Percentiles rank a stretch among this genome's conserved stretches.
Conservation (phyloP, 768 basidiomycete species). For the Kwoniella newhampshirensis region DNA sequence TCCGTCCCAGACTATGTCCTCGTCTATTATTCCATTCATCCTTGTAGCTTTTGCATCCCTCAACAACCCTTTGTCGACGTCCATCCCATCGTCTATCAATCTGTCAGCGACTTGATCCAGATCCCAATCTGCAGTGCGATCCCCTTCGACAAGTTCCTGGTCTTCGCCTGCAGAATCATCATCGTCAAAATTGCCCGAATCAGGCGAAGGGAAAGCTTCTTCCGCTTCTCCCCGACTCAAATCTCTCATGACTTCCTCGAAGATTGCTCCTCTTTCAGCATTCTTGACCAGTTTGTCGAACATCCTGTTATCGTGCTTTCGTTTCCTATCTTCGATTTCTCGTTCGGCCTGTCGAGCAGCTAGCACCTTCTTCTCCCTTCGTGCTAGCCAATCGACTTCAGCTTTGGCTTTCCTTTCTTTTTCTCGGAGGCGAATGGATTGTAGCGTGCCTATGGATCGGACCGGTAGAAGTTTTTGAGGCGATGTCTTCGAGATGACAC, state of each 20-base stretch:
- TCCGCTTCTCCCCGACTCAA: background rate
- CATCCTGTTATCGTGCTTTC: background rate
- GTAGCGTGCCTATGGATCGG: constrained; percentile 4
- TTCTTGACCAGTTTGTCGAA: constrained; percentile 6
- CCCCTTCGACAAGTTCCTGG: background rate
- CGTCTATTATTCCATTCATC: background rate
- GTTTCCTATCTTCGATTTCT: background rate
- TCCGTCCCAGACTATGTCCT: constrained; percentile 19
- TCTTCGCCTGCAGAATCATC: constrained; percentile 2
- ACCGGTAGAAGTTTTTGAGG: background rate
- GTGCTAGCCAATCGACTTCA: background rate
- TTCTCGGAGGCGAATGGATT: constrained; percentile 1
- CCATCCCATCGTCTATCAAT: constrained; percentile 9
- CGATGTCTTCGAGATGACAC: background rate
- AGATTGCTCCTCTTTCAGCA: background rate
- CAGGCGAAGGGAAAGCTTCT: constrained; percentile 19
- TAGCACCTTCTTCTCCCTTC: constrained; percentile 3
- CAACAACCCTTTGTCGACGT: constrained; percentile 17
- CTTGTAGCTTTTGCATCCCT: constrained; percentile 8
- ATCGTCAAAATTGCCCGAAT: constrained; percentile 9
- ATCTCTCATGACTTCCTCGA: background rate
- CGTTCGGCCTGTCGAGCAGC: background rate
- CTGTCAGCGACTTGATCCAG: background rate
- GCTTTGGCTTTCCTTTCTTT: background rate
- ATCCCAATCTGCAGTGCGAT: background rate